Conservation (phyloP, 31 red algal genomes). For the Asparagopsis taxiformis region DNA sequence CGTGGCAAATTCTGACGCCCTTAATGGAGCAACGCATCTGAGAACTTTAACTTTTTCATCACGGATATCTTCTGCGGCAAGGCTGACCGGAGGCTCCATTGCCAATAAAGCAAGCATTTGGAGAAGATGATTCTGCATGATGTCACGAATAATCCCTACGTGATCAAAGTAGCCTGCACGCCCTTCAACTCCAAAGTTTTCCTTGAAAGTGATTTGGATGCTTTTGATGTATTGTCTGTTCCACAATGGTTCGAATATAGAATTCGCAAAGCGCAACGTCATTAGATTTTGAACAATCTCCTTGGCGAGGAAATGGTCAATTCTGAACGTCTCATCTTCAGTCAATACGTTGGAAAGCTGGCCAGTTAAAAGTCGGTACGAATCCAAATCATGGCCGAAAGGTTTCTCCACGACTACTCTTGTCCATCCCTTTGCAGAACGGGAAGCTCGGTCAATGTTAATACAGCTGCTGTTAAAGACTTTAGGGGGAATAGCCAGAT, state of each 20-base stretch:
- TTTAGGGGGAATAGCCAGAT: slow-evolving; percentile 85
- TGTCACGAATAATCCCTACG: slow-evolving; percentile 92
- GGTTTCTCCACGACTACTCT: slow-evolving; percentile 98
- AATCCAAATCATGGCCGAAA: slow-evolving; percentile 82
- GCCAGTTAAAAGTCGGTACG: slow-evolving; percentile 46
- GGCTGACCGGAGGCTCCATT: slow-evolving; percentile 90
- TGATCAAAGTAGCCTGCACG: slow-evolving; percentile 96
- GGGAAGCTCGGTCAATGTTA: slow-evolving; percentile 31
- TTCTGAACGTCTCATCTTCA: slow-evolving; percentile 92
- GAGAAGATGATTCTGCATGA: slow-evolving; percentile 98
- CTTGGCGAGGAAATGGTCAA: slow-evolving; percentile 97
- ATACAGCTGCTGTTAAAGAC: slow-evolving; percentile 61
- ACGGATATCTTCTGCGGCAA: slow-evolving; percentile 91
- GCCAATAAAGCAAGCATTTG: slow-evolving; percentile 90
- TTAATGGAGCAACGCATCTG: slow-evolving; percentile 50
- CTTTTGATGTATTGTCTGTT: slow-evolving; percentile 84
- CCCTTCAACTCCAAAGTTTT: slow-evolving; percentile 93
- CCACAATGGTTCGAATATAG: slow-evolving; percentile 95
- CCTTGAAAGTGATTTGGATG: slow-evolving; percentile 91
- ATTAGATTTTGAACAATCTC: slow-evolving; percentile 97
- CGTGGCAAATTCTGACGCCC: slow-evolving; percentile 52
- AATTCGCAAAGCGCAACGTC: slow-evolving; percentile 94
- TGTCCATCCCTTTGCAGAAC: slow-evolving; percentile 70
- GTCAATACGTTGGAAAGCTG: slow-evolving; percentile 40
- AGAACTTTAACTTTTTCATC: slow-evolving; percentile 97